Evolutionary conservation across 495 filamentous ascomycete genomes (phyloP), one percentile per base, ranked within the genome.

Genomic region (Lepidopterella palustris): DNA sequence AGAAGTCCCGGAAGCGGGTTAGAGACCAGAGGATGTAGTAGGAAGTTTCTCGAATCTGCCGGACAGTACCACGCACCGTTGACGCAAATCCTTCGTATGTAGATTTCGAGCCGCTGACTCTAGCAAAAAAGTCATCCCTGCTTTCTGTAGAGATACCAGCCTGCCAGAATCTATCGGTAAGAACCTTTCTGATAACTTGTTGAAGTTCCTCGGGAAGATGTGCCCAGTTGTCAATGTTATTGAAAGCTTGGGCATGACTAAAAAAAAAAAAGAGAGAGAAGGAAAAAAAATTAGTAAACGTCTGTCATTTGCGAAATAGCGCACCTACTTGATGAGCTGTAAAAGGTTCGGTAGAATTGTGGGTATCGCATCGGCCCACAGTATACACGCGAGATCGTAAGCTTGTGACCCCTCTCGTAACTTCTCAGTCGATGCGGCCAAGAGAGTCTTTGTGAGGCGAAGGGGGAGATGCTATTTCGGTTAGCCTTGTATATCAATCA

Each of bases 161-260:
- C 80, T 99, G 93, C 93, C 93, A 99, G 68, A 99, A 97, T 24
- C 93, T 87, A 74, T 99, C 93, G 1, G 90, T 95, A 18, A 99
- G 75, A 48, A 97, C 89, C 5, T 88, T 84, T 29, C 82, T 82
- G 27, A 96, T 85, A 15, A 96, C 83, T 10, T 78, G 75, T 57
- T 80, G 85, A 80, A 92, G 87, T 40, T 96, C 89, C 32, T 77
- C 73, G 10, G 90, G 84, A n/a, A 96, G 73, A 42, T 82, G 79
- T 21, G 78, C 79, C 93, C 93, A 99, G 64, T 90, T 63, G 25
- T 76, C 71, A 0, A 90, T 82, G 64, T 96, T 89, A 69, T 96
- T 89, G 63, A 93, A 96, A n/a, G 90, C 88, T 75, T 97, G 92
- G 3, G 92, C 90, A 67, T 92, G 83, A 63, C 87, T 93, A 56